Evolutionary conservation across 257 asterid genomes (phyloP), one percentile per base, ranked within the genome.

Genomic region (Solanum chilense): DNA sequence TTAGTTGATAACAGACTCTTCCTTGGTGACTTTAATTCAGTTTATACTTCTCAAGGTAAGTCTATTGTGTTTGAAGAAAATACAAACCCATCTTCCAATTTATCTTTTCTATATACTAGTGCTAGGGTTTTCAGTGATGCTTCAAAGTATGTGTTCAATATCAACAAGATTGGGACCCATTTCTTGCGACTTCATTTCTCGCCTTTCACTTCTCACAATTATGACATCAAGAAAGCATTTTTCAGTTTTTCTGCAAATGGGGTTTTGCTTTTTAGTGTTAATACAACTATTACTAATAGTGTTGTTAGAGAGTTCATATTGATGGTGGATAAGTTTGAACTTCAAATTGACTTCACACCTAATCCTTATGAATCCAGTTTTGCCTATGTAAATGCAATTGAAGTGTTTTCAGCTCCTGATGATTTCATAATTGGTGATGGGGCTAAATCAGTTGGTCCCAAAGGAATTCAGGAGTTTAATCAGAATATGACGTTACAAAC

Each of bases 361-460:
- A 23, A 10, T 62, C 31, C 14, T 41, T 68, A 78, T 62, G 93
- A 87, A 82, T 90, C 94, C 5, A 84, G 18, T 39, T 94, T 93
- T 85, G 98, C 93, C 2, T 95, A 86, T 90, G 97, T 91, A 66
- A 95, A 87, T 87, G 98, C 95, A 23, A 93, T 95, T 88, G 98
- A 95, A 87, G 94, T 94, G 70, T 90, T 95, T 77, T 93, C 98
- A 20, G 93, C 93, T 0, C 98, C 98, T 23, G 89, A 87, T 62
- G 95, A 92, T 93, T 93, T 94, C 89, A 89, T 96, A 77, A 77
- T 96, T 16, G 98, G 92, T 86, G 85, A 89, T 44, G 98, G 91
- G 47, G 80, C 91, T 52, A 90, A 91, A 12, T 83, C 95, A 82
- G 85, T 94, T 82, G 87, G 87, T 13, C 93, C 92, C 41, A 85